A percentile compares a stretch with the other conserved stretches of the same genome.
Conservation (phyloP, 352 stramenopile species). For the Phytophthora citricola region DNA sequence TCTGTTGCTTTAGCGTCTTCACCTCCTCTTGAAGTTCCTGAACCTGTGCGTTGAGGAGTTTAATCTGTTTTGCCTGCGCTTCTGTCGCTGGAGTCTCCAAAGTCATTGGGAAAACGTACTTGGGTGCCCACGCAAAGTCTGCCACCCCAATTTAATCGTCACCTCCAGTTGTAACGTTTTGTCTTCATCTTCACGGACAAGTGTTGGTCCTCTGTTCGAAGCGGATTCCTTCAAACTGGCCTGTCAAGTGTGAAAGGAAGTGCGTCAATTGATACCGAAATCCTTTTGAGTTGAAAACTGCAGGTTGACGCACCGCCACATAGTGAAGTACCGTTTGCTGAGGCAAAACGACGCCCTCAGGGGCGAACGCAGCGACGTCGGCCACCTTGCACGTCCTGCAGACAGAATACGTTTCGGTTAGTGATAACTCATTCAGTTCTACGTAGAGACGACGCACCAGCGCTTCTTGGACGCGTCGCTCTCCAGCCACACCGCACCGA, state of each 20-base stretch:
- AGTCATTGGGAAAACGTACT: conserved; percentile 32
- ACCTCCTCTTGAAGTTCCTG: conserved; percentile 39
- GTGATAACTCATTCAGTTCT: no score
- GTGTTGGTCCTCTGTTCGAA: conserved; percentile 2
- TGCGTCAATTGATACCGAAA: background rate
- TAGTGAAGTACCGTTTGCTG: conserved; percentile 31
- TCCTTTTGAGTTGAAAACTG: background rate
- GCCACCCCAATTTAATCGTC: conserved; percentile 22
- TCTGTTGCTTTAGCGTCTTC: conserved; percentile 29
- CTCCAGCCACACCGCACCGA: conserved; percentile 27
- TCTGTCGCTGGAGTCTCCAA: conserved; percentile 9
- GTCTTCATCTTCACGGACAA: conserved; percentile 23
- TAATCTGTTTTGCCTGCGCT: conserved; percentile 17
- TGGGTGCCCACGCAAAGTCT: conserved; percentile 30
- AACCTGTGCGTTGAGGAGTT: conserved; percentile 29
- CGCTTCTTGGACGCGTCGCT: conserved; percentile 22
- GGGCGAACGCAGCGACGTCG: conserved; percentile 22
- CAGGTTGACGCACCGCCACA: conserved; percentile 20
- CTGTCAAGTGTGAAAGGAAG: conserved; percentile 6
- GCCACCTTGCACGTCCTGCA: conserved; percentile 26
- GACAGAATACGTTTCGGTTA: background rate
- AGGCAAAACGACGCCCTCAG: conserved; percentile 22
- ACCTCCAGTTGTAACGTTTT: conserved; percentile 29
- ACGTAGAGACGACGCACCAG: conserved; percentile 18
- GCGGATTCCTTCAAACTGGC: conserved; percentile 30